Percentiles rank a stretch among this genome's conserved stretches.
Evolutionary conservation across 2,329 filamentous ascomycete genomes (phyloP).

Genomic region (Thielaviopsis cerberus): DNA sequence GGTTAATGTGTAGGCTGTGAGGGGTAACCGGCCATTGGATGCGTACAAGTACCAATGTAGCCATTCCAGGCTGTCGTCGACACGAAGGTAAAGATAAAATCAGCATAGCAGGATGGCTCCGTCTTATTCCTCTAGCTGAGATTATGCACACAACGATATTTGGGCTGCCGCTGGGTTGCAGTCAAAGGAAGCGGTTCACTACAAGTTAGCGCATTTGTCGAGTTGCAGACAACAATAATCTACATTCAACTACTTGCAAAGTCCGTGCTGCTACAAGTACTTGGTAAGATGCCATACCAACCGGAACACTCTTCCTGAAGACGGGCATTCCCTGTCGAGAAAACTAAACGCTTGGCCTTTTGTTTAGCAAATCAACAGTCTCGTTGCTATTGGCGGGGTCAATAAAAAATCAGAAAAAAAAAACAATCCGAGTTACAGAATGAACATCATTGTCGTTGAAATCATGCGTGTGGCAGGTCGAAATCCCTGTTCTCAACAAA

Average conservation of each 20-base stretch:
- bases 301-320: neutral
- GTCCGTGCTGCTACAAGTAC: neutral
- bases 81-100: neutral
- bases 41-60: neutral
- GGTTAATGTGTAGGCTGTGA: neutral
- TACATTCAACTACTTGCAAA: neutral
- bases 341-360: neutral
- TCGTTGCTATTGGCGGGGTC: neutral
- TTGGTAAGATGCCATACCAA: neutral
- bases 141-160: neutral
- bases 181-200: neutral
- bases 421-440: neutral
- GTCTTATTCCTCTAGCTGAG: neutral
- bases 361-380: neutral
- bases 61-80: neutral
- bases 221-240: neutral
- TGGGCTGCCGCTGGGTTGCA: neutral
- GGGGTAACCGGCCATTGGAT: neutral
- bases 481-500: neutral
- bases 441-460: neutral
- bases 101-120: neutral
- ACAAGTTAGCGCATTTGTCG: neutral
- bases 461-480: too few species aligned
- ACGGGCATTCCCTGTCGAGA: neutral
- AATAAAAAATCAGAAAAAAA: neutral